Base-by-base conservation (phyloP, 2,329 filamentous ascomycete species). In the Xylaria hypoxylon region DNA sequence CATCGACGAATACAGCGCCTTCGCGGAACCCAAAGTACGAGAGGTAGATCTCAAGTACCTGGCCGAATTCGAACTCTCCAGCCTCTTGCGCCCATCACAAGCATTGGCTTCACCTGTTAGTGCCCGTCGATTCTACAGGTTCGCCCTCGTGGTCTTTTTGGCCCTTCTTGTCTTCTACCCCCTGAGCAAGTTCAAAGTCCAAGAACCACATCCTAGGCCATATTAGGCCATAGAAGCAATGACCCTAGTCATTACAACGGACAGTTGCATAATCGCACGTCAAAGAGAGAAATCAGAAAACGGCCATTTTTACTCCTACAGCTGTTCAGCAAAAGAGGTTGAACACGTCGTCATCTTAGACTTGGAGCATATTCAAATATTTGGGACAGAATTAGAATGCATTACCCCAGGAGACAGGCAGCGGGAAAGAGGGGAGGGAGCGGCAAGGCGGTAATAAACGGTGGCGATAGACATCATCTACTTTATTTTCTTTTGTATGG, bases 1-100 rank as follows among this genome's bases (percentile, higher is more conserved):
- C 40, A 78, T 96, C 40, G 83, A 87, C 57, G 94, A 97, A 78
- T 97, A 97, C 80, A 82, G 84, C 68, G 80, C 82, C 1, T 94
- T 89, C 71, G 88, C 88, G 0, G 80, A 82, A 38, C 85, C 86
- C 22, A 90, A 90, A 76, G 77, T 83, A 17, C 85, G 88, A 47
- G 86, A 89, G 11, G 85, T 84, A 42, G 88, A 90, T 67, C 72
- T 90, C 52, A 80, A 84, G 19, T 90, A 89, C 74, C 85, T 90
- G 65, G 80, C 77, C 45, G 75, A 79, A 35, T 88, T 89, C 68
- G 73, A 85, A 59, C 69, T 82, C 10, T 70, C 78, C 7, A 75
- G 73, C 48, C 76, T 85, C 53, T 48, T 38, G 40, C 42, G 19
- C 51, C 60, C 53, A 44, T 55, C 66, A 44, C 51, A 38, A 24